These are phyloP conservation scores for Dactylellina sp. DNA, from an alignment of 2,329 filamentous ascomycete species.

Conservation along the genomic window DNA sequence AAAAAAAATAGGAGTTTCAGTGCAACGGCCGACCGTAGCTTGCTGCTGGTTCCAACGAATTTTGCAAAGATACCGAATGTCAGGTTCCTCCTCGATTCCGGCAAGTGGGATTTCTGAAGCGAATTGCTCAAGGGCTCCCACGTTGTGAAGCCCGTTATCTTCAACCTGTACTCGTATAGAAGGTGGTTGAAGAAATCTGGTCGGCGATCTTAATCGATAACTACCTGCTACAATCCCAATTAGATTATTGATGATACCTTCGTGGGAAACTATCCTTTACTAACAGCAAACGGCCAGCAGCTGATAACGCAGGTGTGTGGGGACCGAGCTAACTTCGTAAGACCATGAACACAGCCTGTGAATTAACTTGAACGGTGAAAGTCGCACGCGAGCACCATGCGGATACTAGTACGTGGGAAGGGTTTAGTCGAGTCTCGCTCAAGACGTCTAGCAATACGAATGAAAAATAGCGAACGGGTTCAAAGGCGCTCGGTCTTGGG, in stretches of 20 bases:
- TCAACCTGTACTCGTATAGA: conserved; percentile 14
- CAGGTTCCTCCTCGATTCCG: conserved; percentile 30
- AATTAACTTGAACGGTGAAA: conserved; percentile 6
- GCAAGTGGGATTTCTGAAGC: conserved; percentile 30
- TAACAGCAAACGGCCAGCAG: conserved; percentile 13
- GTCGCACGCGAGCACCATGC: conserved; percentile 18
- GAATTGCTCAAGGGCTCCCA: conserved; percentile 32
- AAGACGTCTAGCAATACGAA: conserved; percentile 1
- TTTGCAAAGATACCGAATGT: conserved; percentile 31
- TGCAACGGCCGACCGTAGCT: not conserved
- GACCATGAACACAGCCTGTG: conserved; percentile 3
- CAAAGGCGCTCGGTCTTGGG: not conserved
- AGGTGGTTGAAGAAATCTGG: not conserved
- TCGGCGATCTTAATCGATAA: conserved; percentile 12
- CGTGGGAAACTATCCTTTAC: conserved; percentile 19
- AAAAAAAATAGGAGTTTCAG: not conserved
- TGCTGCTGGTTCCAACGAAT: not conserved
- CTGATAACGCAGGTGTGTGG: conserved; percentile 23
- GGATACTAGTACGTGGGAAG: not conserved
- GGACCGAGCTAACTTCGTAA: conserved; percentile 10
- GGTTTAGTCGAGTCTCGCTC: conserved; percentile 28
- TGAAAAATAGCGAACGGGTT: not conserved
- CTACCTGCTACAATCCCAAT: not conserved
- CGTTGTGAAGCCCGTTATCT: conserved; percentile 40
- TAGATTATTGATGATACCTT: conserved; percentile 5